Percentiles rank a stretch among this genome's conserved stretches.
Conservation (phyloP, 305 asterid species). For the Fraxinus floribunda region DNA sequence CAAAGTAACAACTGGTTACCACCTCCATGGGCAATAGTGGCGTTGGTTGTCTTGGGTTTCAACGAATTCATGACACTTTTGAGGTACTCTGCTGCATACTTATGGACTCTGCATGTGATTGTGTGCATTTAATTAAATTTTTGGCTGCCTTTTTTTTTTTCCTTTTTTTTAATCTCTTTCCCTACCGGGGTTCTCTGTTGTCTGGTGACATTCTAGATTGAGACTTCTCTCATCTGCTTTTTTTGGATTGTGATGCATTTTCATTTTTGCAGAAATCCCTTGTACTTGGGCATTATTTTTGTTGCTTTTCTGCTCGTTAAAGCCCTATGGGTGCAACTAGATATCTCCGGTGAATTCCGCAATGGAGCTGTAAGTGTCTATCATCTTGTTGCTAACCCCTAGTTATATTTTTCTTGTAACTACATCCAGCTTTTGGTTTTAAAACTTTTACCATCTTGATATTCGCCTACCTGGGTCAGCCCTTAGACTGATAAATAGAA, state of each 20-base stretch:
- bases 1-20: slow-evolving; percentile 95
- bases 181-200: not conserved
- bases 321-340: slow-evolving; percentile 98
- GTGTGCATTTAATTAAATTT: not conserved
- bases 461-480: too few relatives aligned
- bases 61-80: slow-evolving; percentile 97
- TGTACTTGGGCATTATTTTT: slow-evolving; percentile 73
- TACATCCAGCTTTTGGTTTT: not conserved
- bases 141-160: not conserved
- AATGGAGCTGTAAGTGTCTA: slow-evolving; percentile 75
- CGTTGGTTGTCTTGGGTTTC: slow-evolving; percentile 79
- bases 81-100: slow-evolving; percentile 47
- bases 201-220: not conserved
- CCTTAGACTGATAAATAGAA: not conserved
- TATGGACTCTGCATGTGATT: not conserved
- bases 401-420: not conserved
- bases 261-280: slow-evolving; percentile 73
- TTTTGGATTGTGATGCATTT: not conserved
- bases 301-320: slow-evolving; percentile 65
- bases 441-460: not conserved
- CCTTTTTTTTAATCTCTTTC: not conserved
- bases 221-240: slow-evolving; percentile 3
- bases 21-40: slow-evolving; percentile 96
- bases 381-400: not conserved
- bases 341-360: slow-evolving; percentile 87